Conservation (phyloP, 192 early-diverging fungal genomes). For the Backusella luteola region DNA sequence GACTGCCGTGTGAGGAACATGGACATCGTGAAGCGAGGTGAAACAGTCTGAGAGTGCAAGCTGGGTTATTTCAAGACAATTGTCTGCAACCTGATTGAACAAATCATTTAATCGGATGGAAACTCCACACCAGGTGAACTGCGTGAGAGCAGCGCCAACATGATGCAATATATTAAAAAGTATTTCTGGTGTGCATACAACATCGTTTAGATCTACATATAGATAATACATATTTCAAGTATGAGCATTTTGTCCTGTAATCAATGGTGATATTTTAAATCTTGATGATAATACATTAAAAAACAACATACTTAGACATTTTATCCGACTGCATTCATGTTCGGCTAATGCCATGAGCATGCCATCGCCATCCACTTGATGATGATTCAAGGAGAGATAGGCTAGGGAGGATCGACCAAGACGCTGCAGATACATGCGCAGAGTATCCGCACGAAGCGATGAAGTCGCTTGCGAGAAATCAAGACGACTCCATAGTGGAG, state of each 20-base stretch:
- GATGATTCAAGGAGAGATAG: not conserved
- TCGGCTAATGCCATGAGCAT: not conserved
- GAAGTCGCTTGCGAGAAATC: not conserved
- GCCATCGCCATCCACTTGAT: slow-evolving; percentile 9
- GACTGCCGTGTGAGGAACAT: not conserved
- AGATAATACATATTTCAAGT: not conserved
- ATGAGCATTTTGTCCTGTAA: not conserved
- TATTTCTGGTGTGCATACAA: not conserved
- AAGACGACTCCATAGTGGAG: slow-evolving; percentile 17
- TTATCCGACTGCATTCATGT: not conserved
- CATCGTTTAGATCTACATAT: slow-evolving; percentile 8
- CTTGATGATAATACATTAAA: not conserved
- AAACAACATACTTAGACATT: not conserved
- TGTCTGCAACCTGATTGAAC: not conserved
- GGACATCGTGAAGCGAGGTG: not conserved
- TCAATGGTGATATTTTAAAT: not conserved
- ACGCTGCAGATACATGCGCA: slow-evolving; percentile 1
- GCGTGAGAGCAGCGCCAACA: not conserved
- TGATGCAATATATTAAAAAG: not conserved
- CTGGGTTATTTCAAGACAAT: not conserved
- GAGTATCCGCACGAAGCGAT: not conserved
- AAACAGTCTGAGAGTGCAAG: slow-evolving; percentile 24
- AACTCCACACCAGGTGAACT: not conserved
- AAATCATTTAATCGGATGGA: slow-evolving; percentile 18
- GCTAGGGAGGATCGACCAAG: slow-evolving; percentile 4